A percentile compares a stretch with the other conserved stretches of the same genome.
phyloP scores from a whole-genome alignment of 2,329 filamentous ascomycete species.

The Aspergillus pseudotamarii region DNA sequence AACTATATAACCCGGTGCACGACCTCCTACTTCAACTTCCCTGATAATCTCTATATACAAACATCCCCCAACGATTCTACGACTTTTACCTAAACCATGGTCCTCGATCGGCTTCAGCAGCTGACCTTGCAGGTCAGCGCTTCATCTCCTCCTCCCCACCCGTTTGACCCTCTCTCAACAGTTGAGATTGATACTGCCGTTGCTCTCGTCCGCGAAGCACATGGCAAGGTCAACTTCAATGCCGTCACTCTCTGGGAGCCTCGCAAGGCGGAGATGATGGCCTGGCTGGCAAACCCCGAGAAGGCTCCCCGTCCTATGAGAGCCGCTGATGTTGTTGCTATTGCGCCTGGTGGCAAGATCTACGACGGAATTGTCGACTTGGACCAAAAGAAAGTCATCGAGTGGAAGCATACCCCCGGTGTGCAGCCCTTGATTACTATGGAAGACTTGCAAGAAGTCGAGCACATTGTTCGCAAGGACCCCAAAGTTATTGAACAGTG shows the following conservation, averaged over 20 bases:
- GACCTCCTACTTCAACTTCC: background rate
- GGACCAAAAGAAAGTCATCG: conserved; percentile 64
- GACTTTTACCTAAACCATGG: conserved; percentile 47
- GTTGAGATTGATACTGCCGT: conserved; percentile 75
- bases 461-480: conserved; percentile 74
- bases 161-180: conserved; percentile 74
- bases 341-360: conserved; percentile 75
- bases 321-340: conserved; percentile 80
- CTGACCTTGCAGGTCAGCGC: conserved; percentile 64
- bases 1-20: background rate
- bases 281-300: conserved; percentile 71
- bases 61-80: background rate
- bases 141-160: conserved; percentile 61
- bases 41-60: background rate
- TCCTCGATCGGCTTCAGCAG: conserved; percentile 66
- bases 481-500: conserved; percentile 91
- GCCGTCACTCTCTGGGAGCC: conserved; percentile 83
- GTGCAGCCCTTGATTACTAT: conserved; percentile 90
- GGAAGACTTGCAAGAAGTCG: conserved; percentile 83
- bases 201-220: conserved; percentile 66
- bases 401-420: conserved; percentile 75
- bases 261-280: conserved; percentile 79
- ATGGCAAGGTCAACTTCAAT: conserved; percentile 79
- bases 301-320: conserved; percentile 65
- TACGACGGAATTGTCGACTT: conserved; percentile 83